Base-by-base conservation (phyloP, 225 moss, liverwort and hornwort species). In the Bryoerythrophyllum caledonicum region DNA sequence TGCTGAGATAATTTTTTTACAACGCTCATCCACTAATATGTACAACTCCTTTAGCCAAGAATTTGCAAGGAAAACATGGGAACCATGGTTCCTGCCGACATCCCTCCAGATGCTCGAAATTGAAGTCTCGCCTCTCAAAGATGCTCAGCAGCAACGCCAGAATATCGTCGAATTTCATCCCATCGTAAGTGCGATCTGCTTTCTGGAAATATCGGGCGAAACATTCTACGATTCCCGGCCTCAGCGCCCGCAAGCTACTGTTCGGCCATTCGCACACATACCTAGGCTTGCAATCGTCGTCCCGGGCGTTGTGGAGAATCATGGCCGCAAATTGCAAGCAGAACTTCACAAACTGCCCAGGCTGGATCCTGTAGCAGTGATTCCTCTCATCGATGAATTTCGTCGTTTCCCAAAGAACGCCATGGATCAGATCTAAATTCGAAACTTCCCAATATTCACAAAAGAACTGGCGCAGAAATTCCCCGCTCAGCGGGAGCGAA, bases 391-490 rank as follows among this genome's bases (percentile, higher is more conserved):
- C 46, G 6, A 13, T 8, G 4, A 19, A 0, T 17, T 3, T 26
- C 14, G 0, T 30, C n/a, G 0, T 2, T 3, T 14, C 8, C 15
- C 13, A 16, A 10, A 70, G 48, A 17, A 65, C 19, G 0, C 20
- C 2, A 3, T 28, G 7, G 5, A 71, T 1, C 0, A 6, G 3
- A 13, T 1, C 4, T 7, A 23, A 23, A 2, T 30, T 5, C n/a
- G 71, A 34, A 21, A 82, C 2, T 0, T 79, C 60, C 78, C 78
- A 82, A 70, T 74, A 74, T 0, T 30, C 17, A 28, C 65, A 71
- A n/a, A 82, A 35, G 6, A 61, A 72, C 4, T 16, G 14, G 0
- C 48, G 48, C 48, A 75, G 10, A 20, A 75, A 56, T 0, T 65
- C 8, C 25, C 24, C 65, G 35, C 82, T 71, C 37, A 1, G 21